Conservation (phyloP, 2,329 filamentous ascomycete species). For the Dichotomopilus funicola region DNA sequence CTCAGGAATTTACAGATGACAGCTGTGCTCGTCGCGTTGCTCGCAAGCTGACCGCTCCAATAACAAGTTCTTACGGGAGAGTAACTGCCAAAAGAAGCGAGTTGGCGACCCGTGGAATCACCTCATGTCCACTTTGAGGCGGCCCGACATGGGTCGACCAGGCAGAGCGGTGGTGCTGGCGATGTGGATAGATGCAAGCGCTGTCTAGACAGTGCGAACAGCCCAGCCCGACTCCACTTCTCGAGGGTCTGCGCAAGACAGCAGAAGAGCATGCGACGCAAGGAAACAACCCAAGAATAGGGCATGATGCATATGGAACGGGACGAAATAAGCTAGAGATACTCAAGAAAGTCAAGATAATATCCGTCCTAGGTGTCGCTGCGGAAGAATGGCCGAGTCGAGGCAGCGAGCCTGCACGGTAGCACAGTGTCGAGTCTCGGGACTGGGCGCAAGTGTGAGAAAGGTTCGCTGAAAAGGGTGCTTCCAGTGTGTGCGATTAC, state of each 20-base stretch:
- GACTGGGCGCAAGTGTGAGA: conserved; percentile 8
- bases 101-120: background rate
- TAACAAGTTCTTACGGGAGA: background rate
- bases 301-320: background rate
- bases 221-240: conserved; percentile 1
- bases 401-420: conserved; percentile 10
- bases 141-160: conserved; percentile 8
- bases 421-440: conserved; percentile 20
- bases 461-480: background rate
- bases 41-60: background rate
- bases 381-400: background rate
- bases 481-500: conserved; percentile 23
- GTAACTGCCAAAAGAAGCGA: too few species aligned
- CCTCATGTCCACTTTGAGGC: conserved; percentile 1
- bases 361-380: background rate
- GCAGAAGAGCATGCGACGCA: conserved; percentile 13
- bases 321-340: background rate
- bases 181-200: conserved; percentile 13
- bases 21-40: background rate
- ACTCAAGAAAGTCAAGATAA: background rate
- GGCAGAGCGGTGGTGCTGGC: conserved; percentile 10
- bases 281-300: conserved; percentile 6
- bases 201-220: conserved; percentile 15
- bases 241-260: conserved; percentile 3
- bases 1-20: background rate